Base-by-base conservation (phyloP, 192 early-diverging fungal species). In the Coemansia aciculifera region DNA sequence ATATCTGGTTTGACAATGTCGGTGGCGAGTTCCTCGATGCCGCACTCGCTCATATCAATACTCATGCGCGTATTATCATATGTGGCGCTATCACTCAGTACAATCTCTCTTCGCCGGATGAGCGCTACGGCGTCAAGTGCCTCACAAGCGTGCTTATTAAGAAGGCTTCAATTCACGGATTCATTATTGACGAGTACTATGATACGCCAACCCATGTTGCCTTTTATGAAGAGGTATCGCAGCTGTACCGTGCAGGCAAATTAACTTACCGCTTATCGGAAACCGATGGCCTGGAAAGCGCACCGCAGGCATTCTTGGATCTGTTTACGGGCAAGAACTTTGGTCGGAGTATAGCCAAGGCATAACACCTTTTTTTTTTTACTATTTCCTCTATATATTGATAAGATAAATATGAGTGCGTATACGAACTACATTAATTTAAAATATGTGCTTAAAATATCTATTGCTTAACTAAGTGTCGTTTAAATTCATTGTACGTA, bases 1-100 rank as follows among this genome's bases (percentile, higher is more conserved):
- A 96, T 66, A 86, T 95, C 19, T 95, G 94, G 71, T 94, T 89
- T 77, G 93, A 95, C 59, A 87, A 91, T 43, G 92, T 95, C 24
- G 91, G 90, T 46, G 95, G 94, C 37, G 88, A 91, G 75, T 87
- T 85, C 63, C 81, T 97, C 7, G 93, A 95, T n/a, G 86, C 85
- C n/a, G 90, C 84, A 5, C 76, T 97, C 15, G 70, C 72, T n/a
- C 67, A 85, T 32, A 79, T 90, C 75, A 94, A 94, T 73, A 19
- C 10, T 2, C 69, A 78, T 60, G 92, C 86, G 2, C 87, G 94
- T 49, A 84, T 95, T 59, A 64, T 89, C n/a, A 85, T 84, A 10
- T 91, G 89, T 68, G 92, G 94, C 44, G 86, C 86, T 69, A 92
- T 93, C 59, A 88, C 90, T 19, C 86, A 89, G 64, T 90, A 91